Evolutionary conservation across 2,329 filamentous ascomycete species (phyloP), one percentile per base, ranked within the genome.

Genomic region (Beauveria brongniartii): DNA sequence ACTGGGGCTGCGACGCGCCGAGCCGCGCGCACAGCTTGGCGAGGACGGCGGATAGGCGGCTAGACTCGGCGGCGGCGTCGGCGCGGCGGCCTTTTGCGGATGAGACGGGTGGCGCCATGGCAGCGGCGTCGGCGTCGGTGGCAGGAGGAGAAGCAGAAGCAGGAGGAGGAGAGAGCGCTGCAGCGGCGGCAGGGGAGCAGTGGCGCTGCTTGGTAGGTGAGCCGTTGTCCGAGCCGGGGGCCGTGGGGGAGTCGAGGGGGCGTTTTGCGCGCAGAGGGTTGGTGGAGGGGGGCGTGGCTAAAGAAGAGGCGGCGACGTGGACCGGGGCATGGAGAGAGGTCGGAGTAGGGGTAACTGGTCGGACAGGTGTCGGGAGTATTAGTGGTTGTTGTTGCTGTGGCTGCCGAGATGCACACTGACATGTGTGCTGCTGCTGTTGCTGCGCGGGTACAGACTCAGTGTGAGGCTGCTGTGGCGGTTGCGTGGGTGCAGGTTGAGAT

Each of bases 1-100:
- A 81, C 5, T 37, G 59, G 0, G 77, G 78, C 0, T 57, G 30
- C 0, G 65, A 65, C 5, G 77, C 61, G 47, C 67, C 68, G 4
- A 81, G 69, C 0, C 59, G 63, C 0, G 24, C 47, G 53, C 75
- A 75, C 24, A 80, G 71, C 8, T 63, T 61, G 2, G 60, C 37
- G 7, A 79, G 71, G 6, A 65, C 67, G 57, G 70, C 66, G 10
- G 66, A 65, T 3, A 60, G 46, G 69, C 41, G 55, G 10, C 60
- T 16, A 34, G 64, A 63, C 24, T 62, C 63, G 53, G n/a, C 55
- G 12, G 14, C 53, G 14, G 51, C 51, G 26, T 62, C 14, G 40
- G 55, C 26, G 24, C 63, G 60, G 54, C 63, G 10, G 61, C 53
- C 37, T 26, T 34, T 28, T 37, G 34, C 5, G 58, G 54, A 40